A percentile compares a stretch with the other conserved stretches of the same genome.
These are phyloP conservation scores for Trichoderma lentiforme DNA, from an alignment of 2,329 filamentous ascomycete species.

Conservation along the genomic window DNA sequence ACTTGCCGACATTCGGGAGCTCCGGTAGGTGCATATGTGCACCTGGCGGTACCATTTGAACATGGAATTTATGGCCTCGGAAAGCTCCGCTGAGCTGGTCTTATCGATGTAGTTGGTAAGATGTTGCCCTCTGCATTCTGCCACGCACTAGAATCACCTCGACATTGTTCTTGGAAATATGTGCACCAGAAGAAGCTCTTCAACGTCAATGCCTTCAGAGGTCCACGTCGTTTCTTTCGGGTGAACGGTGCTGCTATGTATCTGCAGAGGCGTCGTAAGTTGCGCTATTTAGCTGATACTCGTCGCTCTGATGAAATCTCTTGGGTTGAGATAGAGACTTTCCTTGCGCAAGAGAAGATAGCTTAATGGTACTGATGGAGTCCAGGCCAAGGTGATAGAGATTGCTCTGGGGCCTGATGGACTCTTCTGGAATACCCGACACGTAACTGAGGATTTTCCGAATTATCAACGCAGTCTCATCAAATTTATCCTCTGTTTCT, in stretches of 20 bases:
- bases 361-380: slow-evolving; percentile 87
- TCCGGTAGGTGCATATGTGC: background rate
- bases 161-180: slow-evolving; percentile 44
- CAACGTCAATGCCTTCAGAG: slow-evolving; percentile 40
- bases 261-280: slow-evolving; percentile 10
- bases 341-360: slow-evolving; percentile 64
- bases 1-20: too few species aligned
- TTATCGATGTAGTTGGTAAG: slow-evolving; percentile 43
- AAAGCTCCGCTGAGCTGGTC: slow-evolving; percentile 18
- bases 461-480: slow-evolving; percentile 36
- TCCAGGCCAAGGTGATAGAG: slow-evolving; percentile 86
- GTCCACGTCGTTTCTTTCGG: slow-evolving; percentile 22
- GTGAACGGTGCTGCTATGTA: background rate
- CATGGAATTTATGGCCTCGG: slow-evolving; percentile 24
- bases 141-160: slow-evolving; percentile 66
- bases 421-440: slow-evolving; percentile 56
- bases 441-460: slow-evolving; percentile 52
- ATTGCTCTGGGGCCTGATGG: slow-evolving; percentile 59
- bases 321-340: slow-evolving; percentile 62
- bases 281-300: slow-evolving; percentile 63
- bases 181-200: slow-evolving; percentile 37
- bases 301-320: slow-evolving; percentile 64
- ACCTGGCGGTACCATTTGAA: background rate
- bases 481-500: slow-evolving; percentile 30
- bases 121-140: slow-evolving; percentile 60